Evolutionary conservation across 2,329 filamentous ascomycete species (phyloP).

Genomic region (Penicillium sp.): DNA sequence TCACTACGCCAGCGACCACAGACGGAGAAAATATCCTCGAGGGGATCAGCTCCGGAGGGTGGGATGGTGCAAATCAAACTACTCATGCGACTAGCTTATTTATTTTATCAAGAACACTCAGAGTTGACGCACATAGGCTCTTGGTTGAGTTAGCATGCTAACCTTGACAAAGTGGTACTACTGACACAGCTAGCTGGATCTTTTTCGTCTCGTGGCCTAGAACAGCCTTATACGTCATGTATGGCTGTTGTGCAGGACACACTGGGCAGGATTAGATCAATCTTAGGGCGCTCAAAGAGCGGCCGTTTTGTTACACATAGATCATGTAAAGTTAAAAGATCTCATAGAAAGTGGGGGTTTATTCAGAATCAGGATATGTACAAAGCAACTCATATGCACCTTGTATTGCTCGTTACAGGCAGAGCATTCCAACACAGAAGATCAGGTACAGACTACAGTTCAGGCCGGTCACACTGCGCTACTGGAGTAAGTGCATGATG

Average conservation of each 20-base stretch:
- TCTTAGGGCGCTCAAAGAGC: not conserved
- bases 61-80: not conserved
- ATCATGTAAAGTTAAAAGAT: not conserved
- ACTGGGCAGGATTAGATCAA: not conserved
- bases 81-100: not conserved
- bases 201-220: not conserved
- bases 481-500: not conserved
- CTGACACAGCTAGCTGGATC: not conserved
- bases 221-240: constrained; percentile 6
- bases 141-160: too few species aligned
- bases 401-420: not conserved
- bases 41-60: not conserved
- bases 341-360: not conserved
- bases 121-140: too few species aligned
- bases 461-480: not conserved
- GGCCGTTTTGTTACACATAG: not conserved
- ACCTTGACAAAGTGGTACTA: too few species aligned
- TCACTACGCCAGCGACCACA: not conserved
- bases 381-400: not conserved
- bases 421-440: not conserved
- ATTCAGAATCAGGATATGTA: not conserved
- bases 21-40: not conserved
- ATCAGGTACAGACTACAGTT: too few species aligned
- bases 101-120: not conserved
- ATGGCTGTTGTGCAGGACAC: not conserved